A percentile compares a stretch with the other conserved stretches of the same genome.
Conservation (phyloP, 179 eudicot genomes). For the Sideroxylon spinosum region DNA sequence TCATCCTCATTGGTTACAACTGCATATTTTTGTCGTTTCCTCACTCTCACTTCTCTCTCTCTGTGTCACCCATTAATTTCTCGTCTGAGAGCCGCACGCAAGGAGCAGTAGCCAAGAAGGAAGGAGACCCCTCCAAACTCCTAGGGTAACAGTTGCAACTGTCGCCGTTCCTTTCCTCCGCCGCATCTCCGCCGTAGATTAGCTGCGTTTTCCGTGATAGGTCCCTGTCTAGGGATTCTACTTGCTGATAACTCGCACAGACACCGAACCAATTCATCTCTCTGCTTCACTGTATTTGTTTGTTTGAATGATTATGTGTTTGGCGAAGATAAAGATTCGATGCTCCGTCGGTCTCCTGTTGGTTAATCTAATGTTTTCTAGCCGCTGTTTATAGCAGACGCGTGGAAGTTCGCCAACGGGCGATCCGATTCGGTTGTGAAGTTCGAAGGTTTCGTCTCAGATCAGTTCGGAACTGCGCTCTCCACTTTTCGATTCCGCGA, state of each 20-base stretch:
- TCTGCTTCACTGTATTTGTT: not conserved
- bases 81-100: not conserved
- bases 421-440: not conserved
- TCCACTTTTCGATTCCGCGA: not conserved
- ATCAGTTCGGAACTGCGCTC: not conserved
- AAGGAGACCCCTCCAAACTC: not conserved
- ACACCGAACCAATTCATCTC: not conserved
- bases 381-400: not conserved
- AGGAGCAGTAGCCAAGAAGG: not conserved
- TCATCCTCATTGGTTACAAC: not conserved
- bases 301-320: not conserved
- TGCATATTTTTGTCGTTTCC: not conserved
- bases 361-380: constrained; percentile 14
- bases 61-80: not conserved
- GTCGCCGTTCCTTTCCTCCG: not conserved
- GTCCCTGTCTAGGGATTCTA: not conserved
- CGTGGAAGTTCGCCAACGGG: not conserved
- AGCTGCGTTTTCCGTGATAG: constrained; percentile 7
- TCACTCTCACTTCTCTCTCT: not conserved
- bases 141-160: constrained; percentile 8
- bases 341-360: constrained; percentile 1
- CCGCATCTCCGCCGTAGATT: constrained; percentile 17
- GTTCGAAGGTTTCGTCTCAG: not conserved
- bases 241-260: not conserved
- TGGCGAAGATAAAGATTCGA: constrained; percentile 5